Percentiles rank a stretch among this genome's conserved stretches.
These are phyloP conservation scores for Colletotrichum sp. DNA, from an alignment of 2,329 filamentous ascomycete genomes.

Conservation along the genomic window DNA sequence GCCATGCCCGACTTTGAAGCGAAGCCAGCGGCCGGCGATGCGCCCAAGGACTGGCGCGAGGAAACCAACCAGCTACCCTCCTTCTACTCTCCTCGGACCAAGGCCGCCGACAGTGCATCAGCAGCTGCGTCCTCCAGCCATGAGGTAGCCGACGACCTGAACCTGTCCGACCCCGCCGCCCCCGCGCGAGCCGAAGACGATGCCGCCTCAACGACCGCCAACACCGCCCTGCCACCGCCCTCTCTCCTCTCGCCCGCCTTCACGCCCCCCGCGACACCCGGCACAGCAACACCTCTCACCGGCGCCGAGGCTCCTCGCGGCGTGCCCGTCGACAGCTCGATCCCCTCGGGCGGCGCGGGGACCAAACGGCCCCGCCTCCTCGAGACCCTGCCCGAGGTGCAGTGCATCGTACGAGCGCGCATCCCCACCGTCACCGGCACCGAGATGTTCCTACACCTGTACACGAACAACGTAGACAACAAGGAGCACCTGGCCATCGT, in stretches of 20 bases:
- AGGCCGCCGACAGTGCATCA: slow-evolving; percentile 24
- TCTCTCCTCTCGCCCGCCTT: slow-evolving; percentile 89
- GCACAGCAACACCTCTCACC: slow-evolving; percentile 55
- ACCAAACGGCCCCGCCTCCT: slow-evolving; percentile 74
- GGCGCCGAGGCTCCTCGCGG: slow-evolving; percentile 49
- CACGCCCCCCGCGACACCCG: slow-evolving; percentile 72
- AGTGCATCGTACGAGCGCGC: slow-evolving; percentile 90
- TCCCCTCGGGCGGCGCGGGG: slow-evolving; percentile 64
- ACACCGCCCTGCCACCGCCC: slow-evolving; percentile 49
- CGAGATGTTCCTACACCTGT: slow-evolving; percentile 97
- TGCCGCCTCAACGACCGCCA: slow-evolving; percentile 13
- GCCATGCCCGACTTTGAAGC: slow-evolving; percentile 28
- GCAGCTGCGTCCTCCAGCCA: slow-evolving; percentile 21
- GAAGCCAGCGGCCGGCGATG: slow-evolving; percentile 20
- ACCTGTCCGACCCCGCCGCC: slow-evolving; percentile 17
- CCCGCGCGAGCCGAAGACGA: slow-evolving; percentile 10
- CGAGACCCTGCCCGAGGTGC: slow-evolving; percentile 79
- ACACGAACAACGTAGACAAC: slow-evolving; percentile 89
- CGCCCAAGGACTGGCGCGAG: slow-evolving; percentile 30
- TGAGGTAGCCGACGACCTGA: slow-evolving; percentile 13
- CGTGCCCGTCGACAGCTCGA: slow-evolving; percentile 65
- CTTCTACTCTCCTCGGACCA: slow-evolving; percentile 50
- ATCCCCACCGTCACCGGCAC: slow-evolving; percentile 92
- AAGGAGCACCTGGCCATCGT: slow-evolving; percentile 98
- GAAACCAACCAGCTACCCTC: slow-evolving; percentile 45